Percentiles rank a stretch among this genome's conserved stretches.
These are phyloP conservation scores for Flaveria robusta DNA, from an alignment of 129 eudicot genomes.

Conservation along the genomic window DNA sequence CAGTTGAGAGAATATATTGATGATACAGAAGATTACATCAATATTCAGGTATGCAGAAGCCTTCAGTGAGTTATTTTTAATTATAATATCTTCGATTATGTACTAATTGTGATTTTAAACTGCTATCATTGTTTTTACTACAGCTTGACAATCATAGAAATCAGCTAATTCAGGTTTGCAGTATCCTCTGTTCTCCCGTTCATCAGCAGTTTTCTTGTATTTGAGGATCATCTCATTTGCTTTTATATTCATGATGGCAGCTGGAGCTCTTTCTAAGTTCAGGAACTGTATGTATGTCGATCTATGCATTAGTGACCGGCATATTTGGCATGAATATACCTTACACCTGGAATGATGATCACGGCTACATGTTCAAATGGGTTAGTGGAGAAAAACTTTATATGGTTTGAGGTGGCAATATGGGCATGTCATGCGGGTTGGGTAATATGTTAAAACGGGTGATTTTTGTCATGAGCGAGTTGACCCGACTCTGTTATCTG, in stretches of 20 bases:
- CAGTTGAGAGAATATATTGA: conserved; percentile 95
- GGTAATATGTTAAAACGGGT: conserved; percentile 1
- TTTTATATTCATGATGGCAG: conserved; percentile 41
- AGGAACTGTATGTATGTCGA: conserved; percentile 72
- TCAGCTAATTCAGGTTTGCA: conserved; percentile 87
- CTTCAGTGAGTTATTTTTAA: not conserved
- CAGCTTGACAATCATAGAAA: conserved; percentile 99
- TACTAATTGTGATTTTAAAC: conserved; percentile 20
- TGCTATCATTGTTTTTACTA: conserved; percentile 14
- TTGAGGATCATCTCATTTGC: not conserved
- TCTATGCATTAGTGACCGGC: conserved; percentile 72
- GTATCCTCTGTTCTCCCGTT: not conserved
- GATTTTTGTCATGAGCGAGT: not conserved
- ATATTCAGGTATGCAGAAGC: conserved; percentile 53
- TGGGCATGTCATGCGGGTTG: conserved; percentile 4
- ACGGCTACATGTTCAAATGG: conserved; percentile 91
- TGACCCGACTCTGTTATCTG: not conserved
- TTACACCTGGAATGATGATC: conserved; percentile 67
- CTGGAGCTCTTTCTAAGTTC: conserved; percentile 85
- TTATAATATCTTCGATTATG: not conserved
- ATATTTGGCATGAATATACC: conserved; percentile 95
- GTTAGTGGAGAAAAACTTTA: conserved; percentile 38
- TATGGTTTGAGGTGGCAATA: conserved; percentile 8
- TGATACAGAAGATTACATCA: conserved; percentile 92
- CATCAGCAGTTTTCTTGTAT: not conserved